These are phyloP conservation scores for Eucalyptus caleyi DNA, from an alignment of 345 rosid genomes.

Conservation along the genomic window DNA sequence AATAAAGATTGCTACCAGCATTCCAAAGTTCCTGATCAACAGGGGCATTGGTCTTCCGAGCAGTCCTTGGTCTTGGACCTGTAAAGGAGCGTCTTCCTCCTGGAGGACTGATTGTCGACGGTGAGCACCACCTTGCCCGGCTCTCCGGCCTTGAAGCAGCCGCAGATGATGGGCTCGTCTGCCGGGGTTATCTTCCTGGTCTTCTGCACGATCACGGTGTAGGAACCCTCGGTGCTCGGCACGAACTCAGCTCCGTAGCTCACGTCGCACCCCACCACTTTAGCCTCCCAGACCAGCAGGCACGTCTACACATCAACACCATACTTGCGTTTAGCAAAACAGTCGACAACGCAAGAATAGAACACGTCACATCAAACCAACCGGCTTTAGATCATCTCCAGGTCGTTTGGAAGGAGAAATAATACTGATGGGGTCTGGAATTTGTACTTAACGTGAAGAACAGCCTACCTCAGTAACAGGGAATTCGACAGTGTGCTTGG, in stretches of 20 bases:
- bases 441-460: not conserved
- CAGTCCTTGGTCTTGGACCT: slow-evolving; percentile 68
- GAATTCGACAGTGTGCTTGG: slow-evolving; percentile 52
- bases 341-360: not conserved
- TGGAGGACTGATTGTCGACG: slow-evolving; percentile 60
- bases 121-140: slow-evolving; percentile 66
- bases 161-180: slow-evolving; percentile 53
- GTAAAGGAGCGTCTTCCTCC: slow-evolving; percentile 87
- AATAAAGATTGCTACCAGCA: not conserved
- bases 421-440: not conserved
- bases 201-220: slow-evolving; percentile 71
- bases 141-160: slow-evolving; percentile 54
- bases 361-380: not conserved
- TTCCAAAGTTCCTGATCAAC: not conserved
- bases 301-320: slow-evolving; percentile 22
- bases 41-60: not conserved
- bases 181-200: slow-evolving; percentile 27
- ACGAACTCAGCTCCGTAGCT: slow-evolving; percentile 71
- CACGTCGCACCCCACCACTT: slow-evolving; percentile 81
- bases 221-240: slow-evolving; percentile 50
- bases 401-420: not conserved
- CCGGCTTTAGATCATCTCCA: not conserved
- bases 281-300: slow-evolving; percentile 52
- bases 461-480: slow-evolving; percentile 49
- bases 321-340: not conserved